Conservation (phyloP, 176 grass and related monocot genomes). For the Eragrostis nindensis region DNA sequence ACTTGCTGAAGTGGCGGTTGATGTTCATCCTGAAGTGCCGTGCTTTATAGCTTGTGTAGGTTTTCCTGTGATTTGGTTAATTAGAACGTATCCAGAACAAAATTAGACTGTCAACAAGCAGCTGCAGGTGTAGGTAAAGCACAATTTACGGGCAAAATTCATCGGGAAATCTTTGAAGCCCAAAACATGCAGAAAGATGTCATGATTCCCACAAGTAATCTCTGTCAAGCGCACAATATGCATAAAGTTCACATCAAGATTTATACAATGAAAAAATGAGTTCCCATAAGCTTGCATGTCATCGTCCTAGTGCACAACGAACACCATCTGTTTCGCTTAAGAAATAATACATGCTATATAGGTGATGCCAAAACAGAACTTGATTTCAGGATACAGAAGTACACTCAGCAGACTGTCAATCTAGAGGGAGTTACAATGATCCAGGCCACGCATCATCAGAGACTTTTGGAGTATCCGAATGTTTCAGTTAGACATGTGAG, state of each 20-base stretch:
- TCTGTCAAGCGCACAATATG: neutral
- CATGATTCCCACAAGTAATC: neutral
- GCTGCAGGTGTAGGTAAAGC: neutral
- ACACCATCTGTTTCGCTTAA: neutral
- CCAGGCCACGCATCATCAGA: neutral
- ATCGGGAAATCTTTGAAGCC: neutral
- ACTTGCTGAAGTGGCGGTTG: neutral
- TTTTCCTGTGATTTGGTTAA: neutral
- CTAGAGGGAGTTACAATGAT: neutral
- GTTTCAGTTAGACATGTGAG: slow-evolving; percentile 15
- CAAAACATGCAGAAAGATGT: neutral
- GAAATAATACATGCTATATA: neutral
- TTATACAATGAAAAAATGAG: neutral
- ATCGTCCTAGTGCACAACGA: neutral
- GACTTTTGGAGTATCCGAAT: neutral
- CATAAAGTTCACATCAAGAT: neutral
- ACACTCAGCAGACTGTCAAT: neutral
- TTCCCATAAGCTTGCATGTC: slow-evolving; percentile 17
- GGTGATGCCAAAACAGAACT: neutral
- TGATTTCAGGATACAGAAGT: neutral
- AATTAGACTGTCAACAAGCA: neutral
- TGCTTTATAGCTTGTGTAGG: neutral
- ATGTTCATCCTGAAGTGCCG: no score
- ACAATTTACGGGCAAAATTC: neutral
- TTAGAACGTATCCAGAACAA: neutral